These are phyloP conservation scores for Suillus variegatus DNA, from an alignment of 768 basidiomycete genomes.

Conservation along the genomic window DNA sequence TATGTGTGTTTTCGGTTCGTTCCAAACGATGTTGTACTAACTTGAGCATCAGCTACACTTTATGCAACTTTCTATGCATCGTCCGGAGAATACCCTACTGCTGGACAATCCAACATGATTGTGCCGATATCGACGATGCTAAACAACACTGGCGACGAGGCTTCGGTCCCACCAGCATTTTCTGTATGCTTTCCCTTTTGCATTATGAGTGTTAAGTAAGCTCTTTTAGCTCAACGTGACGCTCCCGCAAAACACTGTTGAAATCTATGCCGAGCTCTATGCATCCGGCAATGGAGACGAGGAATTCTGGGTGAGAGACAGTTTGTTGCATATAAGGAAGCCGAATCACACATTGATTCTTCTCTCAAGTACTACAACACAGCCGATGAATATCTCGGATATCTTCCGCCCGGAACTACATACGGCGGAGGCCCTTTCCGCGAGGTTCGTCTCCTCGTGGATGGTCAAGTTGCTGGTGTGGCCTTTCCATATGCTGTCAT, in stretches of 20 bases:
- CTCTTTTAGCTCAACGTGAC: conserved; percentile 59
- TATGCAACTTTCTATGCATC: conserved; percentile 74
- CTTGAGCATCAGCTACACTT: conserved; percentile 51
- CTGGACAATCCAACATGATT: conserved; percentile 60
- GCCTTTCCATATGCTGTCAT: conserved; percentile 62
- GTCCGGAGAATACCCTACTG: conserved; percentile 54
- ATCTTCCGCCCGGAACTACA: conserved; percentile 53
- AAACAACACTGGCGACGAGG: conserved; percentile 68
- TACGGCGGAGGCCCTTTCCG: conserved; percentile 56
- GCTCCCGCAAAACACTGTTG: conserved; percentile 66
- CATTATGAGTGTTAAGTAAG: neutral
- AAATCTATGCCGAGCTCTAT: conserved; percentile 68
- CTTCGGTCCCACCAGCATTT: conserved; percentile 73
- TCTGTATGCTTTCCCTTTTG: conserved; percentile 44
- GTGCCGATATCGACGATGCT: conserved; percentile 69
- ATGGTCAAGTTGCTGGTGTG: conserved; percentile 54
- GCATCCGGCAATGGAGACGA: conserved; percentile 68
- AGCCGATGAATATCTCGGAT: conserved; percentile 56
- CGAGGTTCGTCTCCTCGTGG: conserved; percentile 61
- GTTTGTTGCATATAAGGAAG: neutral
- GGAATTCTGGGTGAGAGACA: conserved; percentile 71
- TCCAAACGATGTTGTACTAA: conserved; percentile 5
- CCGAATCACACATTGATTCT: conserved; percentile 6
- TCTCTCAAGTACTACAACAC: conserved; percentile 62
- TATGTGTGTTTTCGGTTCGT: conserved; percentile 28